These are phyloP conservation scores for Juncus effusus DNA, from an alignment of 176 grass and related monocot genomes.

Conservation along the genomic window DNA sequence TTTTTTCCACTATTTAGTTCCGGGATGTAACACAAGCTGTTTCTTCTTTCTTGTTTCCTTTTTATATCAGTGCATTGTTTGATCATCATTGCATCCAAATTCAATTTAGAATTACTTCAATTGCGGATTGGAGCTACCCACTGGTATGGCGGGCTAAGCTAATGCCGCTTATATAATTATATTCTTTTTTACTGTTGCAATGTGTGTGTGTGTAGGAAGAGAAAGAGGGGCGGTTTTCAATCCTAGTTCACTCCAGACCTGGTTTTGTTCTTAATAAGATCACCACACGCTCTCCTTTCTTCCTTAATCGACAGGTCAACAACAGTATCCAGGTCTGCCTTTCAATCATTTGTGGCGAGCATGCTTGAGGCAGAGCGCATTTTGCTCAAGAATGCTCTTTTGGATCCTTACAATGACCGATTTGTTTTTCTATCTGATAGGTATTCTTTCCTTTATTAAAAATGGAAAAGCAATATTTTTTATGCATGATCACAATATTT, in stretches of 20 bases:
- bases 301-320: conserved; percentile 87
- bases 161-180: too few species aligned
- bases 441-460: too few species aligned
- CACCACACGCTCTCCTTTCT: conserved; percentile 68
- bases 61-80: too few species aligned
- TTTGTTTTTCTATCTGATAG: conserved; percentile 85
- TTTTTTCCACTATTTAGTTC: too few species aligned
- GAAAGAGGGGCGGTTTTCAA: conserved; percentile 65
- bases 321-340: conserved; percentile 73
- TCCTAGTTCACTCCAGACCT: conserved; percentile 84
- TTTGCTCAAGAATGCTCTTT: conserved; percentile 73
- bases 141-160: too few species aligned
- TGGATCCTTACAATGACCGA: conserved; percentile 68
- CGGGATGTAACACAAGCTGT: too few species aligned
- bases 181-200: too few species aligned
- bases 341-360: conserved; percentile 33
- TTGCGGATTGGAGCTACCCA: background rate
- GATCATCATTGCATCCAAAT: background rate
- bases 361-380: conserved; percentile 89
- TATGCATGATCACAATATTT: too few species aligned
- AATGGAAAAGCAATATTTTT: too few species aligned
- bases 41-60: background rate
- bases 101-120: background rate
- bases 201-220: conserved; percentile 35
- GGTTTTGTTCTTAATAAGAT: conserved; percentile 79